phyloP scores from a whole-genome alignment of 345 rosid species.

The Arabis alpina region DNA sequence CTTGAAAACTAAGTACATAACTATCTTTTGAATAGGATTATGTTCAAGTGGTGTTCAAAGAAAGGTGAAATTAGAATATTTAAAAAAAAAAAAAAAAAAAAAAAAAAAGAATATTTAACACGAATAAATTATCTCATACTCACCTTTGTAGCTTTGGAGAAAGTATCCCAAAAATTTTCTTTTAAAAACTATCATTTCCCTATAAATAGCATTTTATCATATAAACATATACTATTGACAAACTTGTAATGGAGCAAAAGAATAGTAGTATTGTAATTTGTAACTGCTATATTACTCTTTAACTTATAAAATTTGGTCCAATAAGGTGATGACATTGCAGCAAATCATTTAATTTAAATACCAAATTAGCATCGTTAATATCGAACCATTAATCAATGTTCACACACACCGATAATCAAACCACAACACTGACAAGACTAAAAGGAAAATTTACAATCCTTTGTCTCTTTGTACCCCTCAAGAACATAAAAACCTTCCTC shows the following conservation, averaged over 20 bases:
- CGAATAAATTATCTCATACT: too few relatives aligned
- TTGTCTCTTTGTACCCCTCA: slow-evolving; percentile 32
- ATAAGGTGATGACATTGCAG: slow-evolving; percentile 12
- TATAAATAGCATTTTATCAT: too few relatives aligned
- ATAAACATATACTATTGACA: not conserved
- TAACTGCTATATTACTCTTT: slow-evolving; percentile 17
- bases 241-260: not conserved
- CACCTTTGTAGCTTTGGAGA: not conserved
- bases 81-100: too few relatives aligned
- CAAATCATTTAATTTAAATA: not conserved
- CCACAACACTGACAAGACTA: slow-evolving; percentile 9
- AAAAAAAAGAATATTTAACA: too few relatives aligned
- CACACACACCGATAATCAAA: slow-evolving; percentile 6
- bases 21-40: too few relatives aligned
- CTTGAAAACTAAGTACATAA: too few relatives aligned
- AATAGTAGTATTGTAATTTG: not conserved
- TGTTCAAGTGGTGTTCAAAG: too few relatives aligned
- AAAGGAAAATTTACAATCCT: not conserved
- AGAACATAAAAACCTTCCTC: not conserved
- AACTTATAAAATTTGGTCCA: not conserved
- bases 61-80: too few relatives aligned
- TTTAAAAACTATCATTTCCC: not conserved
- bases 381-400: slow-evolving; percentile 18
- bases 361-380: not conserved
- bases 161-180: not conserved